Evolutionary conservation across 164 flowering plant genomes (phyloP).

Genomic region (Macadamia tetraphylla): DNA sequence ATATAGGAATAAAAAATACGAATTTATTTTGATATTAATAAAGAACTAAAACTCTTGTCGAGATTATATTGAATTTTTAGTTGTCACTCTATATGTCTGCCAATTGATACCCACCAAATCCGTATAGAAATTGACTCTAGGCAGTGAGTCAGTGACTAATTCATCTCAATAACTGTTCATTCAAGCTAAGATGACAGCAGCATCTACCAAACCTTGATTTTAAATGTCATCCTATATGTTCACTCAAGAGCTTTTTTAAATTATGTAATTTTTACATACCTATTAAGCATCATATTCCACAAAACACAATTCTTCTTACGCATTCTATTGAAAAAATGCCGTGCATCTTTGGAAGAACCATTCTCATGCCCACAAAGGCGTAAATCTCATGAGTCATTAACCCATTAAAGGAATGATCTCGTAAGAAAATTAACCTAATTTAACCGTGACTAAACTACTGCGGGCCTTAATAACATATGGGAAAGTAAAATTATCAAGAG

Average conservation of each 20-base stretch:
- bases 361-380: constrained; percentile 62
- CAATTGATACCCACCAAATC: too few relatives aligned
- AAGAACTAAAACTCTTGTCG: too few relatives aligned
- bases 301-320: constrained; percentile 49
- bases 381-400: constrained; percentile 50
- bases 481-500: constrained; percentile 73
- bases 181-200: too few relatives aligned
- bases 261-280: constrained; percentile 47
- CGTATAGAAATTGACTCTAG: too few relatives aligned
- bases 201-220: too few relatives aligned
- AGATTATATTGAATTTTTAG: too few relatives aligned
- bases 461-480: constrained; percentile 76
- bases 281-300: constrained; percentile 84
- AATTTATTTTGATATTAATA: too few relatives aligned
- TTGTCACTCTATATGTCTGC: too few relatives aligned
- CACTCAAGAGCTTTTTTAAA: constrained; percentile 22
- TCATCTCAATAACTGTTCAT: too few relatives aligned
- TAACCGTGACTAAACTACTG: constrained; percentile 41
- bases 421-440: constrained; percentile 44
- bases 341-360: constrained; percentile 44
- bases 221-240: too few relatives aligned
- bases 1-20: too few relatives aligned
- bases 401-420: constrained; percentile 34
- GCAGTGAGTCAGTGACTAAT: too few relatives aligned
- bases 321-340: constrained; percentile 56